A percentile compares a stretch with the other conserved stretches of the same genome.
These are phyloP conservation scores for Fonsecaea erecta DNA, from an alignment of 2,329 filamentous ascomycete genomes.

Conservation along the genomic window DNA sequence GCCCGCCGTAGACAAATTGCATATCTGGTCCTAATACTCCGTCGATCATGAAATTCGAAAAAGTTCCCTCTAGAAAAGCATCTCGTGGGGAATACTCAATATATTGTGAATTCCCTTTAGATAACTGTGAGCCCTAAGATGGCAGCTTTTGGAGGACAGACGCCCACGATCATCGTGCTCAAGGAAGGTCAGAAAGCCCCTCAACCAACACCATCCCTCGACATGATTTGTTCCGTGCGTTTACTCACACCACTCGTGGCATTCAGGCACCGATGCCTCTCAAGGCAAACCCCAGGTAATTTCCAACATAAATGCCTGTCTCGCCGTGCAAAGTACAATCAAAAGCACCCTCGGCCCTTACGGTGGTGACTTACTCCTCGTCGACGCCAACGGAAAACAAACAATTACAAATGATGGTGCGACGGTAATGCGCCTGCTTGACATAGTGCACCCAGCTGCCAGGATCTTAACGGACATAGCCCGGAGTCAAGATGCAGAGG, in stretches of 20 bases:
- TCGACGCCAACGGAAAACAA: conserved; percentile 92
- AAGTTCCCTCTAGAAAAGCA: neutral
- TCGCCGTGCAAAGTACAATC: conserved; percentile 93
- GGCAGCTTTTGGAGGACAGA: conserved; percentile 88
- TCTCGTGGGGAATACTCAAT: neutral
- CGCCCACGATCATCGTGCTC: conserved; percentile 96
- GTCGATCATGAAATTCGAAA: conserved; percentile 8
- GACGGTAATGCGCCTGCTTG: conserved; percentile 99
- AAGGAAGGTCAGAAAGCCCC: conserved; percentile 75
- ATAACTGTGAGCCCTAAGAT: conserved; percentile 24
- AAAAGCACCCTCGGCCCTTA: conserved; percentile 96
- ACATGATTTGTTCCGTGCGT: conserved; percentile 1
- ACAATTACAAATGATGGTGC: conserved; percentile 99
- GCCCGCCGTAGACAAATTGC: conserved; percentile 7
- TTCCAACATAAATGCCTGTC: conserved; percentile 97
- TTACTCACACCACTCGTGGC: conserved; percentile 46
- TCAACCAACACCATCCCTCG: conserved; percentile 30
- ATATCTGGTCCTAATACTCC: conserved; percentile 2
- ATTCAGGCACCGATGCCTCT: conserved; percentile 83
- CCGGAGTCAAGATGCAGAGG: conserved; percentile 97
- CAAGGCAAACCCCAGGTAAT: conserved; percentile 96
- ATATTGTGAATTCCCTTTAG: neutral
- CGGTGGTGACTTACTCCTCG: conserved; percentile 92
- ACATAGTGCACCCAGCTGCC: conserved; percentile 97
- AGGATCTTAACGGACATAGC: conserved; percentile 98